A percentile compares a stretch with the other conserved stretches of the same genome.
Conservation (phyloP, 1,139 yeast species). For the Blastobotrys arbuscula region DNA sequence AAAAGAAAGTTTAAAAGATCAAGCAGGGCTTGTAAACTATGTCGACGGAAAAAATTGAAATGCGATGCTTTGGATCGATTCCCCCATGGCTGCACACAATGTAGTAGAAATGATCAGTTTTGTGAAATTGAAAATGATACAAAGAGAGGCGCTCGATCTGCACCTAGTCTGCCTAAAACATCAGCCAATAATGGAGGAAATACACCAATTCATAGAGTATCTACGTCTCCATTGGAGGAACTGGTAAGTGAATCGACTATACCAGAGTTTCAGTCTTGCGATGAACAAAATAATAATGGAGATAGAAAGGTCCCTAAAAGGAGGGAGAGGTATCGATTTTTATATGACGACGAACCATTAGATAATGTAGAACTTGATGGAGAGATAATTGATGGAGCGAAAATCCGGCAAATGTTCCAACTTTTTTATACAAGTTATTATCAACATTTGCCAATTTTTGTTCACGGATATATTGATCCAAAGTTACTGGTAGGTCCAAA, state of each 20-base stretch:
- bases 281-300: not conserved
- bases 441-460: conserved; percentile 18
- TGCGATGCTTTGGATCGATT: conserved; percentile 23
- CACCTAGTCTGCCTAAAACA: not conserved
- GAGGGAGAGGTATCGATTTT: conserved; percentile 4
- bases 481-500: conserved; percentile 12
- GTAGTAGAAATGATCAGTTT: conserved; percentile 14
- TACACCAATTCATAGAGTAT: not conserved
- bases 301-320: not conserved
- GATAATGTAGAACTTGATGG: not conserved
- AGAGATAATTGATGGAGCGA: conserved; percentile 11
- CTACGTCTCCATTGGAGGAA: conserved; percentile 3
- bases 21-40: conserved; percentile 22
- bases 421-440: conserved; percentile 15
- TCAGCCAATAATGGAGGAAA: not conserved
- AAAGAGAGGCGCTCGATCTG: not conserved
- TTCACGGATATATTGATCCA: conserved; percentile 16
- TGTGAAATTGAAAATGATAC: conserved; percentile 21
- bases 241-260: not conserved
- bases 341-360: conserved; percentile 3
- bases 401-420: conserved; percentile 13
- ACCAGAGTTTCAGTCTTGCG: not conserved
- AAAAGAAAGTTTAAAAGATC: conserved; percentile 14
- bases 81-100: conserved; percentile 22
- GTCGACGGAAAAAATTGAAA: conserved; percentile 23